Evolutionary conservation across 2,329 filamentous ascomycete species (phyloP).

Genomic region (Neonectria ditissima): DNA sequence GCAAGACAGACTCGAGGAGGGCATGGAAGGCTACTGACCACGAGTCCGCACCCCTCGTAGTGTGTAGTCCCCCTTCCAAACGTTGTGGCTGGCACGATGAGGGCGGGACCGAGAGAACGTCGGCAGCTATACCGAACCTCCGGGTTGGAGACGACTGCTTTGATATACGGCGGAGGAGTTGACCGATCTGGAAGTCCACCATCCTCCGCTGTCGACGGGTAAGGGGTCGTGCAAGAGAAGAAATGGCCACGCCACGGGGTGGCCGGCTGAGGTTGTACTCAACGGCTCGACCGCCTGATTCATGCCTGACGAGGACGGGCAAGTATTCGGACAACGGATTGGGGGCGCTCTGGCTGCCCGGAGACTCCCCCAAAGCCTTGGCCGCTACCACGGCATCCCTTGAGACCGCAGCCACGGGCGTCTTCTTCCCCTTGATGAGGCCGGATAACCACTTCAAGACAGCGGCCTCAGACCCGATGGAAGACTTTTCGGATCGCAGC

Average conservation of each 20-base stretch:
- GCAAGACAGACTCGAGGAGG: conserved; percentile 66
- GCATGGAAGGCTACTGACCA: conserved; percentile 70
- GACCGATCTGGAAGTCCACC: conserved; percentile 62
- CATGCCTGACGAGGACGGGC: conserved; percentile 56
- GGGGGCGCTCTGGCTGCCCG: conserved; percentile 10
- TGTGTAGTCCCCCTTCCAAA: conserved; percentile 40
- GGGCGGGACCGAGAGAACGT: conserved; percentile 41
- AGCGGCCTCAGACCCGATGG: conserved; percentile 58
- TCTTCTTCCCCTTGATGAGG: conserved; percentile 31
- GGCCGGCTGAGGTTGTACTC: conserved; percentile 59
- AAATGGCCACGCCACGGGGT: conserved; percentile 53
- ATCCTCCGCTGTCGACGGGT: conserved; percentile 49
- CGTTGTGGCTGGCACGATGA: conserved; percentile 31
- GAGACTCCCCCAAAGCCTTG: conserved; percentile 7
- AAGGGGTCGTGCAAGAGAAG: conserved; percentile 50
- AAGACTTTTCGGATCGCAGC: conserved; percentile 60
- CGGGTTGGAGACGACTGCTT: conserved; percentile 58
- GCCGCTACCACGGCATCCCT: conserved; percentile 13
- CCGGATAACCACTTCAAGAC: conserved; percentile 59
- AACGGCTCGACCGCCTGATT: conserved; percentile 47
- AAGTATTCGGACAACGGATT: conserved; percentile 49
- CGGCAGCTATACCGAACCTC: conserved; percentile 57
- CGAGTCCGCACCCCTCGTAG: conserved; percentile 47
- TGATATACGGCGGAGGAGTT: conserved; percentile 59
- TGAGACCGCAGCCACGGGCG: conserved; percentile 2